Conservation (phyloP, 1,284 basidiomycete species). For the Naganishia sp. region DNA sequence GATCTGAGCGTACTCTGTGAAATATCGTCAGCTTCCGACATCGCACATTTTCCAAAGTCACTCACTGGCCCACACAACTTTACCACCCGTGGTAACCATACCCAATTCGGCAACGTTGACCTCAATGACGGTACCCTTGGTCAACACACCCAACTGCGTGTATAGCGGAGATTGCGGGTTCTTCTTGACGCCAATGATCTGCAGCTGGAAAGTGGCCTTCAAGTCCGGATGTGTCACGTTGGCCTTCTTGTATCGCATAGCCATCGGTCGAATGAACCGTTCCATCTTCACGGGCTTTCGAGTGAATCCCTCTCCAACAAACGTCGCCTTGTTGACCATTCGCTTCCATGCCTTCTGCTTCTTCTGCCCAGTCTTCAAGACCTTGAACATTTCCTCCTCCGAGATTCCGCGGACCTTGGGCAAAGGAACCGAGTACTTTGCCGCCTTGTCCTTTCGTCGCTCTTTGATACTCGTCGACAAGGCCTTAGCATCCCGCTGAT, state of each 20-base stretch:
- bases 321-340: conserved; percentile 99
- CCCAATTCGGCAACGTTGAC: conserved; percentile 97
- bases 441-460: conserved; percentile 98
- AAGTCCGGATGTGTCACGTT: conserved; percentile 98
- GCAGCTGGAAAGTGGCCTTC: conserved; percentile 97
- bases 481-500: conserved; percentile 96
- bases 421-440: conserved; percentile 93
- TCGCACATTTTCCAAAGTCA: conserved; percentile 17
- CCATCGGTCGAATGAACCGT: conserved; percentile 96
- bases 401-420: conserved; percentile 98
- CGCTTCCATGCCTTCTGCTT: conserved; percentile 98
- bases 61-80: conserved; percentile 67
- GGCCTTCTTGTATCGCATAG: conserved; percentile 94
- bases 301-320: conserved; percentile 97
- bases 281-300: conserved; percentile 99
- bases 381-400: conserved; percentile 99
- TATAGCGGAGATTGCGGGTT: conserved; percentile 99
- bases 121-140: conserved; percentile 97
- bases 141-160: conserved; percentile 84
- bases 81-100: conserved; percentile 98
- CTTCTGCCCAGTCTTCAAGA: conserved; percentile 95
- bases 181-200: conserved; percentile 98
- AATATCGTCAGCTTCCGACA: neutral
- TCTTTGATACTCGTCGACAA: conserved; percentile 98
- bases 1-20: conserved; percentile 92